Evolutionary conservation across 2,329 filamentous ascomycete genomes (phyloP).

Genomic region (Penicillium nordicum): DNA sequence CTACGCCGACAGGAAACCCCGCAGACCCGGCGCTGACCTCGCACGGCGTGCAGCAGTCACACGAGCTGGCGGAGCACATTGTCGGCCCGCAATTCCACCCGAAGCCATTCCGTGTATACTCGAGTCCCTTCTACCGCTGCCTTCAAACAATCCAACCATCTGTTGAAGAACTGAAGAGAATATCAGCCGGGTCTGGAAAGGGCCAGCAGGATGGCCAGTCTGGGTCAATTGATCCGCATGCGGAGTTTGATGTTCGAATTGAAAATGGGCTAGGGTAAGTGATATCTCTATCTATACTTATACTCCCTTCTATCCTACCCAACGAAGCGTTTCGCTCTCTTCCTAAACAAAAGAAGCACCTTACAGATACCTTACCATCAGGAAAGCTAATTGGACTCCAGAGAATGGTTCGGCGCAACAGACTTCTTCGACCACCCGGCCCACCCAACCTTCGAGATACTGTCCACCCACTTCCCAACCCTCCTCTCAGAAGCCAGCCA

Average conservation of each 20-base stretch:
- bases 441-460: constrained; percentile 61
- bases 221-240: constrained; percentile 35
- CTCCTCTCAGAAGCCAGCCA: constrained; percentile 34
- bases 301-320: background rate
- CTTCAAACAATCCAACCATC: constrained; percentile 75
- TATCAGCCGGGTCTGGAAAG: constrained; percentile 1
- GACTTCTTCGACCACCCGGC: constrained; percentile 81
- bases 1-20: constrained; percentile 80
- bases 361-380: too few species aligned
- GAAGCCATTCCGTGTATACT: constrained; percentile 62
- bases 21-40: constrained; percentile 84
- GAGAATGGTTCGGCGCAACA: constrained; percentile 83
- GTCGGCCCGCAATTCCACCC: constrained; percentile 32
- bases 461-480: constrained; percentile 62
- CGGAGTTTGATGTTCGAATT: constrained; percentile 44
- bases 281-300: background rate
- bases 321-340: background rate
- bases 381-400: constrained; percentile 27
- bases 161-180: constrained; percentile 42
- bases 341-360: background rate
- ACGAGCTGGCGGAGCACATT: constrained; percentile 61
- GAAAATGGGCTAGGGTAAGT: constrained; percentile 54
- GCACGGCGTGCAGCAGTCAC: constrained; percentile 79
- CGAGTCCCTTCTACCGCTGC: constrained; percentile 82
- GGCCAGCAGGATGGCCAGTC: constrained; percentile 8